phyloP scores from a whole-genome alignment of 495 filamentous ascomycete genomes.

The Aspergillus olivimuriae region DNA sequence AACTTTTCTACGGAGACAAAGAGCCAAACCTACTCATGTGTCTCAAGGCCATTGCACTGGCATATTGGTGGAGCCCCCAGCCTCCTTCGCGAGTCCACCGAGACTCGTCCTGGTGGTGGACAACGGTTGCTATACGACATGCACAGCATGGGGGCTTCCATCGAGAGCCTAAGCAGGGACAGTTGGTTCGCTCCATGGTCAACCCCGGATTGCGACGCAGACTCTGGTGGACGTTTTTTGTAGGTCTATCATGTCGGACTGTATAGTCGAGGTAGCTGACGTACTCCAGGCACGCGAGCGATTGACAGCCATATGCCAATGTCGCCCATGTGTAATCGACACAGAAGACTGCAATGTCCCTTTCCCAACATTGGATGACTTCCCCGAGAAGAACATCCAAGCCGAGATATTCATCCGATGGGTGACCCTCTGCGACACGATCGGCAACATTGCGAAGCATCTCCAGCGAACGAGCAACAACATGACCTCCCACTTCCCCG shows the following conservation, averaged over 20 bases:
- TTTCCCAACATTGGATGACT: conserved; percentile 25
- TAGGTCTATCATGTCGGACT: too few relatives aligned
- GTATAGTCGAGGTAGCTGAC: too few relatives aligned
- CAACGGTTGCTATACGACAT: conserved; percentile 28
- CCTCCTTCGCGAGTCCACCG: conserved; percentile 24
- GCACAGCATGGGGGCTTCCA: conserved; percentile 32
- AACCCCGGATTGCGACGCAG: conserved; percentile 22
- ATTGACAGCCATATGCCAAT: conserved; percentile 29
- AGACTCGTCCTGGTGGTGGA: conserved; percentile 37
- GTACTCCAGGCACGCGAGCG: conserved; percentile 28
- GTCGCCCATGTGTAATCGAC: conserved; percentile 30
- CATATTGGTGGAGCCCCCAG: conserved; percentile 35
- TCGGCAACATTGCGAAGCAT: conserved; percentile 27
- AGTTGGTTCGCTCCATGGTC: conserved; percentile 12
- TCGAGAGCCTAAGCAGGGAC: conserved; percentile 14
- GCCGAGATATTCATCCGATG: conserved; percentile 31
- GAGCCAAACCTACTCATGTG: conserved; percentile 23
- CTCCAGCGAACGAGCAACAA: conserved; percentile 13
- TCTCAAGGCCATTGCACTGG: conserved; percentile 25
- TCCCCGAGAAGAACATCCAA: conserved; percentile 15
- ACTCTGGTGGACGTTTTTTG: conserved; percentile 36
- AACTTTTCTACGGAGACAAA: conserved; percentile 27
- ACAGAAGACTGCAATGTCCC: conserved; percentile 27
- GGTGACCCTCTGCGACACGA: conserved; percentile 27
- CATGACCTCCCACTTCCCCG: conserved; percentile 11